phyloP scores from a whole-genome alignment of 1,139 yeast species.

The Yamadazyma sp. region DNA sequence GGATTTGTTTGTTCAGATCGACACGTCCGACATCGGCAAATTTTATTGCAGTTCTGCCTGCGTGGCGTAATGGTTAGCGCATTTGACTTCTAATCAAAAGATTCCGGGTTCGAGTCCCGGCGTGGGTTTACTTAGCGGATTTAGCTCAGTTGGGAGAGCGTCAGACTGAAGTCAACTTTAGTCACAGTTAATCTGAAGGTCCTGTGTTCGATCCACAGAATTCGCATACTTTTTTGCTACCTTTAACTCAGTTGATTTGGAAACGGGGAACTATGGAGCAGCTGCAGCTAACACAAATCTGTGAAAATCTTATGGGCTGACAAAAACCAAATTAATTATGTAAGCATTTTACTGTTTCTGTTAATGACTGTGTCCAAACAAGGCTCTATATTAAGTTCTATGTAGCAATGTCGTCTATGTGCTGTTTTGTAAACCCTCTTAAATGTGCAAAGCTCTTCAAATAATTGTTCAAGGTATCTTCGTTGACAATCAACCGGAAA shows the following conservation, averaged over 20 bases:
- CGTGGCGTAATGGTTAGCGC: slow-evolving; percentile 25
- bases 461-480: slow-evolving; percentile 32
- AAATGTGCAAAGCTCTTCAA: slow-evolving; percentile 19
- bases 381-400: background rate
- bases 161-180: slow-evolving; percentile 48
- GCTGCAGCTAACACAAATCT: no score
- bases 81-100: slow-evolving; percentile 24
- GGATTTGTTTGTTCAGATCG: background rate
- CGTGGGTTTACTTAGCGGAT: slow-evolving; percentile 25
- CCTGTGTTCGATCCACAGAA: slow-evolving; percentile 60
- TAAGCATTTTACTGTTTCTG: no score
- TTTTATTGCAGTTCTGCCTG: slow-evolving; percentile 13
- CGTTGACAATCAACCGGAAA: slow-evolving; percentile 41
- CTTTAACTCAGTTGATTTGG: no score
- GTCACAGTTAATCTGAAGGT: slow-evolving; percentile 49
- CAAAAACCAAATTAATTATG: no score
- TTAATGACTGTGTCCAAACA: no score
- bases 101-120: slow-evolving; percentile 26
- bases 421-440: slow-evolving; percentile 11
- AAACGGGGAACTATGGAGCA: no score
- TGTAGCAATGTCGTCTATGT: slow-evolving; percentile 8
- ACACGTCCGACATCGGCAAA: no score
- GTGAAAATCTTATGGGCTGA: no score
- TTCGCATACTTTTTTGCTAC: slow-evolving; percentile 29
- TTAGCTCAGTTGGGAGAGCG: slow-evolving; percentile 61